These are phyloP conservation scores for Barbatosphaeria neglecta DNA, from an alignment of 495 filamentous ascomycete genomes.

Conservation along the genomic window DNA sequence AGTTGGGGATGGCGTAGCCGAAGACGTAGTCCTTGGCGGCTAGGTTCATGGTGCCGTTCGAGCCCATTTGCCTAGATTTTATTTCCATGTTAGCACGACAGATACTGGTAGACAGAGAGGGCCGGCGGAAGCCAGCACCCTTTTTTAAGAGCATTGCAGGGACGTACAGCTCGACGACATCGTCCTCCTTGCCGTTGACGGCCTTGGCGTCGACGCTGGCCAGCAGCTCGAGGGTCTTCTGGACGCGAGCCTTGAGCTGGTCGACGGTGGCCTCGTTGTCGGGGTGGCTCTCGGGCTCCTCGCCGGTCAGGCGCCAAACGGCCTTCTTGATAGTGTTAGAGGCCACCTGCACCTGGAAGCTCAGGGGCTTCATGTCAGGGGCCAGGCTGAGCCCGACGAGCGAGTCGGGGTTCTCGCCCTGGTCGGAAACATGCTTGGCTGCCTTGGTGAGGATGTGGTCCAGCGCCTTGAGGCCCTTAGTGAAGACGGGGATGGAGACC, in stretches of 20 bases:
- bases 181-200: conserved; percentile 22
- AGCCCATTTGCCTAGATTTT: neutral
- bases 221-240: conserved; percentile 12
- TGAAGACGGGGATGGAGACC: conserved; percentile 13
- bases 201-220: conserved; percentile 21
- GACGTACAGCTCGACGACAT: conserved; percentile 11
- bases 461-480: conserved; percentile 15
- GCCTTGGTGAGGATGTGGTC: conserved; percentile 14
- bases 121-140: no score
- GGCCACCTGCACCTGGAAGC: conserved; percentile 34
- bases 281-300: conserved; percentile 2
- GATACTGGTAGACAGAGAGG: no score
- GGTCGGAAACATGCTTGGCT: conserved; percentile 10
- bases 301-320: conserved; percentile 6
- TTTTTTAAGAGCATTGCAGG: neutral
- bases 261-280: conserved; percentile 12
- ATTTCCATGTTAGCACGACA: neutral
- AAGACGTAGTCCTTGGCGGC: conserved; percentile 14
- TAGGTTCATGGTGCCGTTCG: neutral
- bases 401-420: conserved; percentile 6
- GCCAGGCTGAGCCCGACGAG: conserved; percentile 17
- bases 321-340: conserved; percentile 15
- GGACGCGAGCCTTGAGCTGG: conserved; percentile 10
- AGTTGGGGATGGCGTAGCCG: conserved; percentile 38
- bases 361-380: conserved; percentile 36